Evolutionary conservation across 2,329 filamentous ascomycete genomes (phyloP), one percentile per base, ranked within the genome.

Genomic region (Penicillium carneum): DNA sequence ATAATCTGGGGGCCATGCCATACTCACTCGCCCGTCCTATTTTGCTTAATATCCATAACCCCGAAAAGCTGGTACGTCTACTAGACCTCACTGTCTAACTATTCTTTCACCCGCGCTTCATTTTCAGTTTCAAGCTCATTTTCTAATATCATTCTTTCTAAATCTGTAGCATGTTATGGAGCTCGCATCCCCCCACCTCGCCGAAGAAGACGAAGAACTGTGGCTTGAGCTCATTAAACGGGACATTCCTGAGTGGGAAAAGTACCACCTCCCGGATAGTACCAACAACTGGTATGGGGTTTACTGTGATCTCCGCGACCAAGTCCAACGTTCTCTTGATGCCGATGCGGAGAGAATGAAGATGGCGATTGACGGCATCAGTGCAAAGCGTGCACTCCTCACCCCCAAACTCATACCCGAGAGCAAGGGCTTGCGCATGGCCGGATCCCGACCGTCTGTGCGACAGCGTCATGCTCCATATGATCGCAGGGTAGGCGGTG

Each of bases 151-250:
- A 20, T 55, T 29, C 2, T 20, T 18, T 48, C 11, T 31, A 4
- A 53, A 53, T 43, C 45, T 26, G 42, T 49, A 83, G 80, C 78
- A 81, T 66, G 76, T 84, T 59, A 84, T 97, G 61, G 93, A 97
- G 78, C 63, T 84, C 52, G 87, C 88, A 72, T 93, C 89, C 5
- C 91, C 92, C 0, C 91, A 96, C 65, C 84, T 97, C 53, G 82
- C 86, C 63, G 87, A 87, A 39, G 83, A 90, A 58, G 88, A 88
- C 41, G 84, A 81, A 20, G 90, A 93, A 69, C 81, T 94, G 63
- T 97, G 94, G 94, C 79, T 87, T 43, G 84, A 86, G 31, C 86
- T 97, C 71, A 95, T 98, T 76, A 85, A 86, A 53, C 86, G 88
- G 49, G 88, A 97, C 70, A 91, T 97, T 63, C 87, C 88, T 1